phyloP scores from a whole-genome alignment of 306 rosid species.

The Casuarina equisetifolia region DNA sequence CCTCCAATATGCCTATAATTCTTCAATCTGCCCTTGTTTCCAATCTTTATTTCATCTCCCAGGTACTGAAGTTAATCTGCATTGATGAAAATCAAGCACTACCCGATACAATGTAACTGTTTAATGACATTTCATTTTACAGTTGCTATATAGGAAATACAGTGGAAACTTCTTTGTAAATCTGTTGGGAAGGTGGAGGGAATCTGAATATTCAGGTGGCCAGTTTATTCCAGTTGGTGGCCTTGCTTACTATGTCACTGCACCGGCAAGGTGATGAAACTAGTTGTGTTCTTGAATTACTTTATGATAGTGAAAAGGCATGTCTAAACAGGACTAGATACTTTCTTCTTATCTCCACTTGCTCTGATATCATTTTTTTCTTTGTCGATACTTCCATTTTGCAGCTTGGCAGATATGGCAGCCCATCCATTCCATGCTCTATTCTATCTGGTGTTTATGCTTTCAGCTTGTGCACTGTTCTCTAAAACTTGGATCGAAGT shows the following conservation, averaged over 20 bases:
- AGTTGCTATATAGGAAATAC: conserved; percentile 35
- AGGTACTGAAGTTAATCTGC: conserved; percentile 27
- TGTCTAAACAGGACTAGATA: background rate
- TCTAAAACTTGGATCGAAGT: conserved; percentile 42
- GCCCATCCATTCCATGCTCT: conserved; percentile 39
- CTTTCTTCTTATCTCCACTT: background rate
- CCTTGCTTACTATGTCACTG: conserved; percentile 32
- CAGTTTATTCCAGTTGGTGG: conserved; percentile 25
- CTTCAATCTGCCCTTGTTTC: conserved; percentile 62
- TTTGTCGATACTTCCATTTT: background rate
- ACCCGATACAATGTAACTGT: background rate
- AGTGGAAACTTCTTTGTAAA: conserved; percentile 29
- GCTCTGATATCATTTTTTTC: background rate
- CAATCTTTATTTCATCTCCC: conserved; percentile 52
- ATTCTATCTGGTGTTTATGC: conserved; percentile 36
- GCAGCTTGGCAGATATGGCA: conserved; percentile 39
- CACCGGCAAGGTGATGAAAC: conserved; percentile 29
- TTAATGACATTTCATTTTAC: background rate
- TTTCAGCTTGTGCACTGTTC: conserved; percentile 39
- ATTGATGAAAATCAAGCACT: background rate
- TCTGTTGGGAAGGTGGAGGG: conserved; percentile 30
- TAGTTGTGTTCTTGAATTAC: background rate
- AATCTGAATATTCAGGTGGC: conserved; percentile 35
- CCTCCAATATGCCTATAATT: conserved; percentile 66
- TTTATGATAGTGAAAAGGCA: background rate